Conservation (phyloP, 441 rosid genomes). For the Eruca vesicaria region DNA sequence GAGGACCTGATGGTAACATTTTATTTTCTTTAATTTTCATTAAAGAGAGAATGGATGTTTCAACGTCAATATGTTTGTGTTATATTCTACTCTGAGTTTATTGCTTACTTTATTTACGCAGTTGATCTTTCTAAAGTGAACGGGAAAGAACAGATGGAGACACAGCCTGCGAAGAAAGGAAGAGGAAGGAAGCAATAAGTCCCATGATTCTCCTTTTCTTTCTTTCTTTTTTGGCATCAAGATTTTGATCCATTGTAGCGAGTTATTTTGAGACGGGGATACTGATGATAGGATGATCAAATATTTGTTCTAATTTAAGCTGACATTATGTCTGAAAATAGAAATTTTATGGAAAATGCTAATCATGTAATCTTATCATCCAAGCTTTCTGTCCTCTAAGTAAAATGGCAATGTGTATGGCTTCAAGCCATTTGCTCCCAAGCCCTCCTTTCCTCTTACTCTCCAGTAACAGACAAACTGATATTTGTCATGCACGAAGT, state of each 20-base stretch:
- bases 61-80: not conserved
- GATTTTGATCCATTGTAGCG: not conserved
- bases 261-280: not conserved
- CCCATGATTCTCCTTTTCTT: constrained; percentile 12
- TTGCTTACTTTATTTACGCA: constrained; percentile 34
- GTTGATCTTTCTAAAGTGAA: constrained; percentile 69
- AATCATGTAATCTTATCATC: not conserved
- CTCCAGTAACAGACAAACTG: not conserved
- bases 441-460: not conserved
- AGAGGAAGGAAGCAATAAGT: constrained; percentile 84
- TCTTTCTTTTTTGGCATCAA: not conserved
- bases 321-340: not conserved
- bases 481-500: not conserved
- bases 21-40: not conserved
- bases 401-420: not conserved
- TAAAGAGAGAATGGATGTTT: not conserved
- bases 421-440: not conserved
- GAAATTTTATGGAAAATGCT: not conserved
- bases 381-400: not conserved
- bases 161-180: constrained; percentile 80
- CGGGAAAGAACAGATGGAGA: constrained; percentile 72
- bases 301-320: not conserved
- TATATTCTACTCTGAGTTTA: not conserved
- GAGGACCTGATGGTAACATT: constrained; percentile 81
- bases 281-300: not conserved